phyloP scores from a whole-genome alignment of 306 rosid genomes.

The Pterocarpus macrocarpus region DNA sequence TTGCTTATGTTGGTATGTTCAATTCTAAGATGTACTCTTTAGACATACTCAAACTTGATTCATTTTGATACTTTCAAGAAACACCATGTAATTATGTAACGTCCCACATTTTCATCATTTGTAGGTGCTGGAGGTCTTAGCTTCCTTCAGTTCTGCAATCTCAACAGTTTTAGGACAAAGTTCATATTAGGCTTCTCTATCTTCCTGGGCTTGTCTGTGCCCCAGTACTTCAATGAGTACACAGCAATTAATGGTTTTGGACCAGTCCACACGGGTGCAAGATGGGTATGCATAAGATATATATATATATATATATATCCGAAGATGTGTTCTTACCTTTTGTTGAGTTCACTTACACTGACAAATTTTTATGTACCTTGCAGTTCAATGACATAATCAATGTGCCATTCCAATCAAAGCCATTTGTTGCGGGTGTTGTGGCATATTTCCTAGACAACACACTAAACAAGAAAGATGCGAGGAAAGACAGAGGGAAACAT shows the following conservation, averaged over 20 bases:
- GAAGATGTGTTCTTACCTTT: neutral
- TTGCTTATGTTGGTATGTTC: slow-evolving; percentile 90
- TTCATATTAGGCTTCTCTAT: slow-evolving; percentile 92
- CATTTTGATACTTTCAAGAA: slow-evolving; percentile 7
- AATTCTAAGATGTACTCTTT: slow-evolving; percentile 6
- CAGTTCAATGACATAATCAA: slow-evolving; percentile 96
- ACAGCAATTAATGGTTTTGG: slow-evolving; percentile 84
- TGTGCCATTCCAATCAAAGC: slow-evolving; percentile 93
- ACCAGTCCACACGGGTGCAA: slow-evolving; percentile 84
- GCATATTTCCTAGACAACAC: slow-evolving; percentile 96
- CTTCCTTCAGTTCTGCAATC: slow-evolving; percentile 96
- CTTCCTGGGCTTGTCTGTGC: slow-evolving; percentile 91
- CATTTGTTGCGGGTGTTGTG: slow-evolving; percentile 85
- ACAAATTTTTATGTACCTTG: slow-evolving; percentile 16
- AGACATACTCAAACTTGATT: slow-evolving; percentile 1
- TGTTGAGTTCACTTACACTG: slow-evolving; percentile 32
- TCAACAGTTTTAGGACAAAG: slow-evolving; percentile 92
- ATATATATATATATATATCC: too few relatives aligned
- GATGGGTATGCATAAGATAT: slow-evolving; percentile 77
- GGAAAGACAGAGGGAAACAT: slow-evolving; percentile 94
- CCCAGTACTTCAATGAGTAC: slow-evolving; percentile 97
- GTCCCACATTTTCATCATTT: slow-evolving; percentile 27
- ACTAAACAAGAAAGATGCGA: slow-evolving; percentile 58
- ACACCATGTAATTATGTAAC: slow-evolving; percentile 9
- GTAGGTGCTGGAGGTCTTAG: slow-evolving; percentile 86